Conservation (phyloP, 768 basidiomycete genomes). For the Postia placenta region DNA sequence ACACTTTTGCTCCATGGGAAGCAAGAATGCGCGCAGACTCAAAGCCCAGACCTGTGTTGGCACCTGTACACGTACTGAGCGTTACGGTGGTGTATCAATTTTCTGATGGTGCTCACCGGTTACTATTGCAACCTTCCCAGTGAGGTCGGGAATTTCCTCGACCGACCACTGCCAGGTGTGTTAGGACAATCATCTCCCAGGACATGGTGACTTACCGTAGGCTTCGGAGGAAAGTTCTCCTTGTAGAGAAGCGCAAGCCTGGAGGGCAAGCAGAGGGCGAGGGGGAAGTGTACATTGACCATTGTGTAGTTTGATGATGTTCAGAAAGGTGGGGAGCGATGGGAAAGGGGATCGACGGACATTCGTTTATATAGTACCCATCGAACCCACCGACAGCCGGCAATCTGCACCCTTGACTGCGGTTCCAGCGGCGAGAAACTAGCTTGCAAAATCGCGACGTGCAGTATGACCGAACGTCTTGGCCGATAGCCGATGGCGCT, state of each 20-base stretch:
- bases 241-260: not conserved
- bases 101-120: not conserved
- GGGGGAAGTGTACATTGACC: not conserved
- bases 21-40: not conserved
- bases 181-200: not conserved
- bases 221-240: not conserved
- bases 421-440: too few relatives aligned
- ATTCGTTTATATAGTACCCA: not conserved
- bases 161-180: not conserved
- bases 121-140: not conserved
- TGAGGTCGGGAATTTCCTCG: not conserved
- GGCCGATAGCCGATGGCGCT: too few relatives aligned
- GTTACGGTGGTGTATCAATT: not conserved
- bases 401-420: too few relatives aligned
- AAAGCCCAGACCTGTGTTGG: not conserved
- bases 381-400: too few relatives aligned
- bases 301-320: not conserved
- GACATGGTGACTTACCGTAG: not conserved
- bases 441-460: too few relatives aligned
- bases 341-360: not conserved
- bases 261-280: not conserved
- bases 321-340: too few relatives aligned
- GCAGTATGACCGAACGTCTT: too few relatives aligned
- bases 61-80: conserved; percentile 1
- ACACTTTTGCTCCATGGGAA: not conserved